Evolutionary conservation across 2,329 filamentous ascomycete species (phyloP).

Genomic region (Aspergillus hortae): DNA sequence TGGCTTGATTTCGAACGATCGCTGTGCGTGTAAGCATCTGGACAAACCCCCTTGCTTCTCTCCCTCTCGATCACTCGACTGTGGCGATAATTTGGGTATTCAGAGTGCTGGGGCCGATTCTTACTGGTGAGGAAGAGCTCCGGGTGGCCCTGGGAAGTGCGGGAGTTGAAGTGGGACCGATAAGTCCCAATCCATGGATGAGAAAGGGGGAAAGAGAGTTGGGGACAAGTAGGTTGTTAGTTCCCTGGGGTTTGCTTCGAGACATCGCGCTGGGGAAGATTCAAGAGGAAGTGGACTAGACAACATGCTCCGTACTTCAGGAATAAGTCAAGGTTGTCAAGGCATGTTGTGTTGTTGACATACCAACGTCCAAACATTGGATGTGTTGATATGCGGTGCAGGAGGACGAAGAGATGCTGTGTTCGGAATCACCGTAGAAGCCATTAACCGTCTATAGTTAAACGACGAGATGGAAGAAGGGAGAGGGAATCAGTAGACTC

Average conservation of each 20-base stretch:
- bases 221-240: conserved; percentile 8
- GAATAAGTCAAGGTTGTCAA: too few species aligned
- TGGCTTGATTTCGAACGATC: conserved; percentile 66
- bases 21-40: conserved; percentile 31
- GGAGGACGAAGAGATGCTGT: too few species aligned
- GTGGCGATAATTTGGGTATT: not conserved
- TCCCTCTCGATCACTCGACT: not conserved
- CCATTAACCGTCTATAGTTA: too few species aligned
- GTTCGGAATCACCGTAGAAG: too few species aligned
- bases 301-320: too few species aligned
- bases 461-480: too few species aligned
- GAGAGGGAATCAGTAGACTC: not conserved
- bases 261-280: not conserved
- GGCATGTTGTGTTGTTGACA: too few species aligned
- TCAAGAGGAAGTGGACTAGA: not conserved
- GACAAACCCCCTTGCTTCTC: conserved; percentile 11
- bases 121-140: not conserved
- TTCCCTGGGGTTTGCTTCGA: not conserved
- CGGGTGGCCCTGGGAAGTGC: not conserved
- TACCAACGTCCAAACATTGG: too few species aligned
- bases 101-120: not conserved
- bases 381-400: too few species aligned
- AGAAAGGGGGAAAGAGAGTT: conserved; percentile 6
- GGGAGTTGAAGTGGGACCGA: not conserved
- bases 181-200: not conserved